Base-by-base conservation (phyloP, 306 rosid genomes). In the Dicorynia guianensis region DNA sequence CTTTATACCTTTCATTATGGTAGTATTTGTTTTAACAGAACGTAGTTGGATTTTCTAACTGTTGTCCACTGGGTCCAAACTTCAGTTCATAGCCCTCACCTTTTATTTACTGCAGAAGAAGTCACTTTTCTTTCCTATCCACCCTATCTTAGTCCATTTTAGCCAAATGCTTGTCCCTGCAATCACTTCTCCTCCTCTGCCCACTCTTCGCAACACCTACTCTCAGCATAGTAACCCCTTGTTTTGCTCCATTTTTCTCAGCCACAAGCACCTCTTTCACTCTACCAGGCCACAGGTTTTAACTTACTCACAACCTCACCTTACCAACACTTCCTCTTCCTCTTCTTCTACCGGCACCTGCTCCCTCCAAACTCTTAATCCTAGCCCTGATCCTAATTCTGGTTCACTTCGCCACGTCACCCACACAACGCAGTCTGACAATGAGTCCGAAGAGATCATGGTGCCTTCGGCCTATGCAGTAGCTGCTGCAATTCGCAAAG, bases 391-490 rank as follows among this genome's bases (percentile, higher is more conserved):
- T 67, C 42, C 79, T 11, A 12, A 63, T 25, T 20, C 58, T 9
- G 42, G 54, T 25, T 4, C 71, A 40, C 83, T 85, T 56, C 89
- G 64, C 69, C 84, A 77, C 76, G 89, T 86, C 46, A 10, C 83
- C 74, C 68, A 60, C 43, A 20, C 85, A 9, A 1, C 52, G 3
- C 6, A 3, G 36, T 18, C 87, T 62, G 87, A 82, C 70, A 87
- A 57, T 58, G 74, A 80, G 7, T 44, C 79, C 56, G 55, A 75
- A 0, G 13, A 63, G 44, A 0, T 84, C 75, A 62, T 86, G 57
- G 49, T 83, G 6, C 25, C 97, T 43, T 94, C 97, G 20, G 94
- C 96, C 85, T 70, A 87, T 68, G 97, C 98, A 10, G 79, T 94
- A 34, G 86, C 95, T 25, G 59, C 93, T 35, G 87, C 93, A 52